Conservation (phyloP, 805 yeast genomes). For the Metschnikowia drakensbergensis region DNA sequence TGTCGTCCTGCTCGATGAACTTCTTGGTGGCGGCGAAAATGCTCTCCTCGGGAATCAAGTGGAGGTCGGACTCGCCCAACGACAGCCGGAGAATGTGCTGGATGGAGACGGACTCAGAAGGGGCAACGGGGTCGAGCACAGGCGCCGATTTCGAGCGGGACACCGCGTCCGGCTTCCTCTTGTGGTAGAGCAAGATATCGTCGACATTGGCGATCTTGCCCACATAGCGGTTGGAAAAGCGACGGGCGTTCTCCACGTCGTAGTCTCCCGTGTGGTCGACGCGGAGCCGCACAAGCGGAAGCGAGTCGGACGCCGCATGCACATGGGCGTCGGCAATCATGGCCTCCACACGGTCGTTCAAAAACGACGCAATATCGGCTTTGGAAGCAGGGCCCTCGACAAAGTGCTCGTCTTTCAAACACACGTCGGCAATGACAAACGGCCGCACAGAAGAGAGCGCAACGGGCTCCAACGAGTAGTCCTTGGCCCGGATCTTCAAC, state of each 20-base stretch:
- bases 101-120: conserved; percentile 24
- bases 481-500: conserved; percentile 56
- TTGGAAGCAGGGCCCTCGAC: conserved; percentile 59
- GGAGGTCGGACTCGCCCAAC: conserved; percentile 58
- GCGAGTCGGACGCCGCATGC: conserved; percentile 6
- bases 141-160: conserved; percentile 7
- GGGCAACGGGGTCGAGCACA: conserved; percentile 3
- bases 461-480: conserved; percentile 56
- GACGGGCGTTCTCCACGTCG: conserved; percentile 85
- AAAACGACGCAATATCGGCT: conserved; percentile 55
- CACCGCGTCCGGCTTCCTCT: conserved; percentile 33
- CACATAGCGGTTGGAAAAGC: conserved; percentile 86
- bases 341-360: conserved; percentile 60
- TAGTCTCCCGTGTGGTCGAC: conserved; percentile 90
- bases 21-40: conserved; percentile 67
- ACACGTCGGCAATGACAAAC: conserved; percentile 66
- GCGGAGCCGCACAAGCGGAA: conserved; percentile 76
- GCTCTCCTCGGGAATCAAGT: conserved; percentile 71
- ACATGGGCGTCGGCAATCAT: conserved; percentile 55
- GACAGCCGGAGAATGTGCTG: conserved; percentile 61
- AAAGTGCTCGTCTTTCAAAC: conserved; percentile 50
- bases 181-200: conserved; percentile 72
- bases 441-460: conserved; percentile 74
- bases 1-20: conserved; percentile 82
- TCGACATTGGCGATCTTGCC: conserved; percentile 90